Evolutionary conservation across 352 stramenopile genomes (phyloP).

Genomic region (Phytophthora sansomeana): DNA sequence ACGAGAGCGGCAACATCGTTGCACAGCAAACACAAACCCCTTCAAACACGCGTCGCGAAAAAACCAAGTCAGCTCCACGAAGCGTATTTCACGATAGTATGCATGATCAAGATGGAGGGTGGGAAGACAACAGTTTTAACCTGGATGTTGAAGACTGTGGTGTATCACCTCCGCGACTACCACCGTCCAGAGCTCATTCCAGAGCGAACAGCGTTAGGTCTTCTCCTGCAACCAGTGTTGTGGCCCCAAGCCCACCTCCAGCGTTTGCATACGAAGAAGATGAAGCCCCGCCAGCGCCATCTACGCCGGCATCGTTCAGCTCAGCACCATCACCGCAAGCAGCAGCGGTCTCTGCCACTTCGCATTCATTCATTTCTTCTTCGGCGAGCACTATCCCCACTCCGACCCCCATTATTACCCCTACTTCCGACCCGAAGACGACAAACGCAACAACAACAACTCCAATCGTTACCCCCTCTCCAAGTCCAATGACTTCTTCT

Average conservation of each 20-base stretch:
- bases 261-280: conserved; percentile 12
- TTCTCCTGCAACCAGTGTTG: conserved; percentile 24
- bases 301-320: not conserved
- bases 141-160: conserved; percentile 30
- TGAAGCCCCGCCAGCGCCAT: not conserved
- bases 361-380: conserved; percentile 16
- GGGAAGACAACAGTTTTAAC: conserved; percentile 36
- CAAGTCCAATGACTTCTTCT: conserved; percentile 7
- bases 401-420: not conserved
- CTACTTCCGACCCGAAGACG: not conserved
- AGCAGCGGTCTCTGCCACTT: not conserved
- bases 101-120: conserved; percentile 5
- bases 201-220: conserved; percentile 24
- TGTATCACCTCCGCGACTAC: conserved; percentile 34
- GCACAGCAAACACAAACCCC: not conserved
- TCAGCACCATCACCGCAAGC: not conserved
- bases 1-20: not conserved
- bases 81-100: conserved; percentile 10
- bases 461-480: not conserved
- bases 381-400: not conserved
- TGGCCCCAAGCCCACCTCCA: conserved; percentile 14
- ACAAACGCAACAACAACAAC: not conserved
- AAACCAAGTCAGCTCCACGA: conserved; percentile 23
- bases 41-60: conserved; percentile 15
- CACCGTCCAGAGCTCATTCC: conserved; percentile 32